These are phyloP conservation scores for Yamadazyma buinensis DNA, from an alignment of 1,139 yeast species.

Conservation along the genomic window DNA sequence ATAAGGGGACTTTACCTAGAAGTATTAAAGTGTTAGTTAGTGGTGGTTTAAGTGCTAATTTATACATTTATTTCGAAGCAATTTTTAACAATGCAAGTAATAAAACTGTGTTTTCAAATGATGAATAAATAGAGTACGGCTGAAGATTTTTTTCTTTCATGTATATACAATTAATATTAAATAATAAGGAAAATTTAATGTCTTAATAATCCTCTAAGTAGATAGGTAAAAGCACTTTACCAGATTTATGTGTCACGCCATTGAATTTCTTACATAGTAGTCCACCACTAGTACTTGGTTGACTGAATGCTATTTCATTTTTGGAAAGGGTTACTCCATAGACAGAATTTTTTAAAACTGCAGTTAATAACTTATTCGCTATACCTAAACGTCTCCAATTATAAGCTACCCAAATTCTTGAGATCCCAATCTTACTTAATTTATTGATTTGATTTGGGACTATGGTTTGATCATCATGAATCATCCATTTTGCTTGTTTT, in stretches of 20 bases:
- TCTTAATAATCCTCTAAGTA: conserved; percentile 40
- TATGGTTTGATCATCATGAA: conserved; percentile 26
- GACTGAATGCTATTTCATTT: conserved; percentile 60
- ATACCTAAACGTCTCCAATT: conserved; percentile 51
- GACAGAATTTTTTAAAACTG: conserved; percentile 38
- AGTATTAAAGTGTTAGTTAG: conserved; percentile 72
- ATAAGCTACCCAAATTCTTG: conserved; percentile 62
- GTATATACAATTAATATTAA: too few relatives aligned
- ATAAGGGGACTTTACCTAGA: conserved; percentile 81
- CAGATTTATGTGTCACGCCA: conserved; percentile 48
- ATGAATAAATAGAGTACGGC: too few relatives aligned
- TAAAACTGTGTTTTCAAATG: conserved; percentile 45
- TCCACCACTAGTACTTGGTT: conserved; percentile 64
- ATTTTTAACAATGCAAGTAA: conserved; percentile 45
- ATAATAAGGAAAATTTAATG: too few relatives aligned
- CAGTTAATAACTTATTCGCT: conserved; percentile 40
- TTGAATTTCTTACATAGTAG: conserved; percentile 49
- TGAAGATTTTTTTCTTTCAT: too few relatives aligned
- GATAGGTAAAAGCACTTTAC: conserved; percentile 49
- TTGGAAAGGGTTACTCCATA: conserved; percentile 48
- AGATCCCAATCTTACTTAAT: conserved; percentile 47
- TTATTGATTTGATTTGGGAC: conserved; percentile 34
- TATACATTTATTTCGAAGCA: conserved; percentile 60
- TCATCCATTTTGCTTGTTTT: conserved; percentile 46
- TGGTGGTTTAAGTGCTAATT: conserved; percentile 73